Evolutionary conservation across 1,284 basidiomycete species (phyloP), one percentile per base, ranked within the genome.

Genomic region (Xanthoconium separans): DNA sequence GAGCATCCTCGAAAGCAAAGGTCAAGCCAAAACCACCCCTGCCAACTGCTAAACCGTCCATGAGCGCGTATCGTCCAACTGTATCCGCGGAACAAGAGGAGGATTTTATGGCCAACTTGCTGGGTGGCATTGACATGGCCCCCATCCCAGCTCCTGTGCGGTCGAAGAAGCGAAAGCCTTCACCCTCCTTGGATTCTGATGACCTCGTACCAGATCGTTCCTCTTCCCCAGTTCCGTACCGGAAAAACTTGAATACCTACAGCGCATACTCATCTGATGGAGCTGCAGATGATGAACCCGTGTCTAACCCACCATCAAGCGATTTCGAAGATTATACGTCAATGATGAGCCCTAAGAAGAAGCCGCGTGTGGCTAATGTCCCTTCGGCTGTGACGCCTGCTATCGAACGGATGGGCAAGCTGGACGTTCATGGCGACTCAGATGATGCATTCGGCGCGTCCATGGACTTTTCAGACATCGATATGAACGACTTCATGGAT

Each of bases 31-130:
- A 77, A 62, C 73, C 70, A 43, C 78, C 82, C 34, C 82, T 81
- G 1, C 79, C 83, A 3, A 62, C 69, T 15, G 74, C 78, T 4
- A 73, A 78, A 6, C 79, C 87, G 1, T 80, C 87, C 6, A 85
- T 91, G 56, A 84, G 76, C 65, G 86, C 84, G 31, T 95, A 95
- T 67, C 82, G 91, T 18, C 88, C 89, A 1, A 77, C 77, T 1
- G 81, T 87, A 10, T 86, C 89, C 5, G 84, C 78, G 11, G 85
- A 86, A 50, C 84, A 93, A 64, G 95, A 95, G 68, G 78, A 83
- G 41, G 91, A 94, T 64, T 93, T 98, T 61, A 89, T 98, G 90
- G 81, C 83, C 0, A 81, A 79, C 18, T 72, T 98, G 0, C 72
- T 97, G 8, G 85, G 82, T 8, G 79, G 75, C 18, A 81, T 93